Conservation (phyloP, 169 alveolate species). For the Plasmodium knowlesi region DNA sequence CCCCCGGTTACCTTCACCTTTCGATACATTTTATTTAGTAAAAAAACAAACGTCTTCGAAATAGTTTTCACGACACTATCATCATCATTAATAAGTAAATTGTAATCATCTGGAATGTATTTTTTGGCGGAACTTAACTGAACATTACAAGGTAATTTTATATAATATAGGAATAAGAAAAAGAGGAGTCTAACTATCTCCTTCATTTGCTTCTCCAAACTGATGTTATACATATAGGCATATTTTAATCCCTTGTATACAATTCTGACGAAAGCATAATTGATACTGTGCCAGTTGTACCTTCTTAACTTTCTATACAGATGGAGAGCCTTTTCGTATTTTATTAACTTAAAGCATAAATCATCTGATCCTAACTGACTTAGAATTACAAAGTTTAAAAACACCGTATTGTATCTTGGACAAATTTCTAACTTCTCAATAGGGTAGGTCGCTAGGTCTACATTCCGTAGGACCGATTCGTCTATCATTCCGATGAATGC, state of each 20-base stretch:
- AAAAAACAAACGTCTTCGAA: slow-evolving; percentile 62
- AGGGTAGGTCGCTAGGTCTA: slow-evolving; percentile 4
- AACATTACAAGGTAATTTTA: slow-evolving; percentile 58
- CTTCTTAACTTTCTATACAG: slow-evolving; percentile 36
- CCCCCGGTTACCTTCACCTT: not conserved
- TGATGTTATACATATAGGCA: slow-evolving; percentile 59
- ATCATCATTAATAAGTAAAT: slow-evolving; percentile 35
- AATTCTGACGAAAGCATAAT: slow-evolving; percentile 60
- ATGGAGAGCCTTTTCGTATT: slow-evolving; percentile 19
- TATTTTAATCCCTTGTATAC: slow-evolving; percentile 63
- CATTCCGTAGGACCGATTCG: not conserved
- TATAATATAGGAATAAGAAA: slow-evolving; percentile 58
- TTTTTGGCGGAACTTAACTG: slow-evolving; percentile 47
- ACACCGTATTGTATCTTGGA: slow-evolving; percentile 55
- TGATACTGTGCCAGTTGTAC: slow-evolving; percentile 65
- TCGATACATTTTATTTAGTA: slow-evolving; percentile 27
- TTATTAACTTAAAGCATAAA: slow-evolving; percentile 60
- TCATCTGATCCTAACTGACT: slow-evolving; percentile 53
- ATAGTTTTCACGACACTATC: slow-evolving; percentile 53
- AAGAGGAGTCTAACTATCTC: slow-evolving; percentile 18
- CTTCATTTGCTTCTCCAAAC: slow-evolving; percentile 29
- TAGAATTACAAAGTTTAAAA: slow-evolving; percentile 45
- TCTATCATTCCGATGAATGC: not conserved
- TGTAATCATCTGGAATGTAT: slow-evolving; percentile 55
- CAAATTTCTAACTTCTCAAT: slow-evolving; percentile 47